phyloP scores from a whole-genome alignment of 2,329 filamentous ascomycete species.

The Alternaria angustiovoidea region DNA sequence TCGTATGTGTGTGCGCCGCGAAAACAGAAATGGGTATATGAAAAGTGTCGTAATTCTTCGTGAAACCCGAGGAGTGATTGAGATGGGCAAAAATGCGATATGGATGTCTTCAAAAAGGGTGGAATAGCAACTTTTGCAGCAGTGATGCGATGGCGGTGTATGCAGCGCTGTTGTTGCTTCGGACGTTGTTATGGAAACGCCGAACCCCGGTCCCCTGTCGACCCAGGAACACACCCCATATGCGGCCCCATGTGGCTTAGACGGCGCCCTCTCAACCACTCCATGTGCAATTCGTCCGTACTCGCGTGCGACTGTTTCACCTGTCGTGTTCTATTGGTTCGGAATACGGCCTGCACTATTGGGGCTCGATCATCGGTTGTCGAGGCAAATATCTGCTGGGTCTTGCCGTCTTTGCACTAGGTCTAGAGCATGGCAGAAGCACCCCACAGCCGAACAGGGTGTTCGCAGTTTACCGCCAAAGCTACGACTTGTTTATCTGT shows the following conservation, averaged over 20 bases:
- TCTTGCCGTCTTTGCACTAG: constrained; percentile 7
- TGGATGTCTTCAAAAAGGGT: constrained; percentile 27
- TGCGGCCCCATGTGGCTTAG: constrained; percentile 12
- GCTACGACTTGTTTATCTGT: not conserved
- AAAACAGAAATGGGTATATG: constrained; percentile 3
- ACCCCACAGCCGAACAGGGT: constrained; percentile 8
- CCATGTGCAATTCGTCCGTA: constrained; percentile 6
- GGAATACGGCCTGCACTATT: constrained; percentile 3
- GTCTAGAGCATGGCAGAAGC: constrained; percentile 6
- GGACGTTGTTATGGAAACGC: constrained; percentile 21
- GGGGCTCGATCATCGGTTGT: not conserved
- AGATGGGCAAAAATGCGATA: constrained; percentile 22
- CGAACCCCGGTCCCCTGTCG: constrained; percentile 3
- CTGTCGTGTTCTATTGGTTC: constrained; percentile 8
- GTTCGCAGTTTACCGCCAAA: constrained; percentile 5
- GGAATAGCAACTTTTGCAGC: constrained; percentile 12
- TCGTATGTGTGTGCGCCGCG: constrained; percentile 22
- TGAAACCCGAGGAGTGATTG: constrained; percentile 18
- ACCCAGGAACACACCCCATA: constrained; percentile 15
- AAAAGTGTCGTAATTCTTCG: constrained; percentile 4
- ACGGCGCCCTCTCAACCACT: constrained; percentile 7
- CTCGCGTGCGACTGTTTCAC: constrained; percentile 5
- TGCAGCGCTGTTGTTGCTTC: constrained; percentile 20
- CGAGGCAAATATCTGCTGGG: constrained; percentile 3
- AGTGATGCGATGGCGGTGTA: constrained; percentile 11